Evolutionary conservation across 345 rosid species (phyloP), one percentile per base, ranked within the genome.

Genomic region (Trapa bicornis): DNA sequence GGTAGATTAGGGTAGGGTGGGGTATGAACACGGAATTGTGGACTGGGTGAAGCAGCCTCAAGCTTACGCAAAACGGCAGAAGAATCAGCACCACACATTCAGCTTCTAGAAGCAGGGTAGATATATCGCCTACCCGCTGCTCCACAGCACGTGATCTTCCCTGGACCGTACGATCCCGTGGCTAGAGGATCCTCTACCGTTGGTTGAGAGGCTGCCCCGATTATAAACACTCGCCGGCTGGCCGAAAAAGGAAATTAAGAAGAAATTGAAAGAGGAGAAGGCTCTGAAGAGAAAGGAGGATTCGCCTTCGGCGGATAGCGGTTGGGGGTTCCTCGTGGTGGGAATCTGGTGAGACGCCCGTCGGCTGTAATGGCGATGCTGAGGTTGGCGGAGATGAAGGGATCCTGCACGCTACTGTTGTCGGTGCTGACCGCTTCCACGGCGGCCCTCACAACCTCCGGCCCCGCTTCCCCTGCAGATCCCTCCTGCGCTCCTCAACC

Each of bases 361-460:
- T 80, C 8, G 11, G 2, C 9, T 61, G 32, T 10, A 13, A 36
- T 41, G 56, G 35, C 45, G 45, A 2, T 47, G 48, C 39, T 33
- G 61, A 43, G 48, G 3, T 38, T 47, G n/a, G 41, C 43, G 22
- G 70, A 61, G 65, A 77, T 81, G 87, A 84, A 76, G 80, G 82
- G 65, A 15, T 70, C 75, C 37, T 69, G 65, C 57, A 68, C 75
- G 22, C 16, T 72, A 39, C 67, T 71, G 36, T 81, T 81, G 45
- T 77, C 81, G 1, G 71, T 75, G 36, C 48, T 80, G 42, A 75
- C 81, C 13, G 84, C 79, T 37, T 77, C 84, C 37, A 65, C 81
- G 48, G 77, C 74, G 41, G 84, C 79, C 47, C 29, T 80, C 37
- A 64, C 74, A 39, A 74, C 79, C 41, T 77, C 79, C 37, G 61